A percentile compares a stretch with the other conserved stretches of the same genome.
These are phyloP conservation scores for Chytriomyces hyalinus DNA, from an alignment of 192 early-diverging fungal genomes.

Conservation along the genomic window DNA sequence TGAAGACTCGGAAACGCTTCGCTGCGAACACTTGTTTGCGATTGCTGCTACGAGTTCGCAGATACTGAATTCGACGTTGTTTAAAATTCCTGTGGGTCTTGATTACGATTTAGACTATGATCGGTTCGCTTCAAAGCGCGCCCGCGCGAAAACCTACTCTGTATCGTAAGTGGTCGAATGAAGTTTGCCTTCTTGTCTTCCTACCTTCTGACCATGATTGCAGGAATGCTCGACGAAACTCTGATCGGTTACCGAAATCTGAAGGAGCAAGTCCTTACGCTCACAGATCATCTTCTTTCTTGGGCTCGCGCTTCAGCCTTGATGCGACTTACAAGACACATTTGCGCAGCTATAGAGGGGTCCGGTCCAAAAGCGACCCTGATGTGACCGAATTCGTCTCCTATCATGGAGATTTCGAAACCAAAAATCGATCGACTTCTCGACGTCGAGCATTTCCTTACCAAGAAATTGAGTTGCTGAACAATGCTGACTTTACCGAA, in stretches of 20 bases:
- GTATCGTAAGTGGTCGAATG: neutral
- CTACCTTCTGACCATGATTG: neutral
- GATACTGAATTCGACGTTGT: slow-evolving; percentile 30
- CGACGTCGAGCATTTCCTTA: slow-evolving; percentile 17
- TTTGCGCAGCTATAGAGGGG: slow-evolving; percentile 10
- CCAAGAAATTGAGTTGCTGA: slow-evolving; percentile 24
- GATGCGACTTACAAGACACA: slow-evolving; percentile 25
- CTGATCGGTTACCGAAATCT: slow-evolving; percentile 5
- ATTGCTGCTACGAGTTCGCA: neutral
- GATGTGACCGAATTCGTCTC: slow-evolving; percentile 7
- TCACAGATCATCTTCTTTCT: slow-evolving; percentile 11
- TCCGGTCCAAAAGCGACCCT: neutral
- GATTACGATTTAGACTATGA: slow-evolving; percentile 24
- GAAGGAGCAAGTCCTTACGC: slow-evolving; percentile 15
- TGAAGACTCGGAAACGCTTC: slow-evolving; percentile 66
- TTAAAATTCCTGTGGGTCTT: slow-evolving; percentile 23
- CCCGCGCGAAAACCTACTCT: neutral
- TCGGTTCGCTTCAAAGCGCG: neutral
- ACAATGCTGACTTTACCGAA: slow-evolving; percentile 17
- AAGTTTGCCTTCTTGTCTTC: neutral
- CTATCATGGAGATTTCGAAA: slow-evolving; percentile 10
- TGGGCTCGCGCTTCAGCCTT: slow-evolving; percentile 7
- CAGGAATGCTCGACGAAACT: neutral
- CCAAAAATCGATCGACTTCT: neutral
- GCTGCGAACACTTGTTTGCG: slow-evolving; percentile 62